phyloP scores from a whole-genome alignment of 1,284 basidiomycete genomes.

The Ceratobasidium sp. region DNA sequence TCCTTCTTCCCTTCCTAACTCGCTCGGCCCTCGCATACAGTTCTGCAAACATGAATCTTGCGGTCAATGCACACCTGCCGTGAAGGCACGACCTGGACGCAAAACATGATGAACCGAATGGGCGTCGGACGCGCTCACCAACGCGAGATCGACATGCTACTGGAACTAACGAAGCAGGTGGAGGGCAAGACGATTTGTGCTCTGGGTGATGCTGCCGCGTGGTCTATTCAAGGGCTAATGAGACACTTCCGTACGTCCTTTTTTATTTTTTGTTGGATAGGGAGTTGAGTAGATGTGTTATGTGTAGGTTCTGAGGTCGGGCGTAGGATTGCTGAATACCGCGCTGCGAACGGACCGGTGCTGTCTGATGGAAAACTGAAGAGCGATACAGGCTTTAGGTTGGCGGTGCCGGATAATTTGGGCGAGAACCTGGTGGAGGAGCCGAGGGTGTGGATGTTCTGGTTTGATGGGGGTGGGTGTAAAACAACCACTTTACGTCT shows the following conservation, averaged over 20 bases:
- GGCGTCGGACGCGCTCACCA: conserved; percentile 89
- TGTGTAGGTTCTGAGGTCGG: conserved; percentile 90
- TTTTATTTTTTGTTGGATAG: neutral
- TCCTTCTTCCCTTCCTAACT: conserved; percentile 8
- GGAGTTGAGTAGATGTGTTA: no score
- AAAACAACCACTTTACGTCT: neutral
- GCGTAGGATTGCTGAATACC: conserved; percentile 83
- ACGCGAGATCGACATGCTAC: conserved; percentile 97
- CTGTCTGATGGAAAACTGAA: conserved; percentile 90
- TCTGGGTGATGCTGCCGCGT: conserved; percentile 96
- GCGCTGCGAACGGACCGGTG: conserved; percentile 83
- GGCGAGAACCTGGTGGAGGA: conserved; percentile 66
- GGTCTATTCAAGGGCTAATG: conserved; percentile 98
- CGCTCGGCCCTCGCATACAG: conserved; percentile 11
- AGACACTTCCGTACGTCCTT: conserved; percentile 84
- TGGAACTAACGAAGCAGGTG: conserved; percentile 89
- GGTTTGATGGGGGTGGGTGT: neutral
- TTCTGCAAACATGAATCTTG: conserved; percentile 99
- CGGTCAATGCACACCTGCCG: conserved; percentile 97
- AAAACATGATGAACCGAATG: conserved; percentile 97
- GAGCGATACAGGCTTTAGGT: conserved; percentile 76
- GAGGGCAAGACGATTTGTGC: conserved; percentile 97
- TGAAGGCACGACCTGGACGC: conserved; percentile 98
- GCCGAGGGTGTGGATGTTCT: conserved; percentile 5
- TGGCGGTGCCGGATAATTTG: conserved; percentile 86